Evolutionary conservation across 2,329 filamentous ascomycete species (phyloP).

Genomic region (Claviceps capensis): DNA sequence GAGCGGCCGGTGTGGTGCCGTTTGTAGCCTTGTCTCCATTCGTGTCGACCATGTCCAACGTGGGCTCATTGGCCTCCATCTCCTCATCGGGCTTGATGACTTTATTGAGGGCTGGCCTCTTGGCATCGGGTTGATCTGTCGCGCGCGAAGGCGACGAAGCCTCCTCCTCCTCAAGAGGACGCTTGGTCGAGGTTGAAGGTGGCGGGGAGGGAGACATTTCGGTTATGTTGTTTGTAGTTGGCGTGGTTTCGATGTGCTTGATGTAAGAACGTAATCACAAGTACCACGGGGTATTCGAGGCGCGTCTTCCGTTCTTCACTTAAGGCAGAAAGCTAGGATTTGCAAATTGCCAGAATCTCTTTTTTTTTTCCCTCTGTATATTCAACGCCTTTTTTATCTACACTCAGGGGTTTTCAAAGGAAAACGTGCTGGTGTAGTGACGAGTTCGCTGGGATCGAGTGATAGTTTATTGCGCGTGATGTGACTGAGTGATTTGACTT

Average conservation of each 20-base stretch:
- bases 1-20: slow-evolving; percentile 27
- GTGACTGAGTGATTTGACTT: slow-evolving; percentile 15
- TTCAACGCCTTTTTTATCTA: slow-evolving; percentile 33
- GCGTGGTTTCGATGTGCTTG: slow-evolving; percentile 15
- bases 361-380: slow-evolving; percentile 14
- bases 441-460: slow-evolving; percentile 27
- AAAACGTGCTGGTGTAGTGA: slow-evolving; percentile 84
- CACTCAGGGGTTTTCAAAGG: slow-evolving; percentile 73
- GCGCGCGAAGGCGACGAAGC: slow-evolving; percentile 86
- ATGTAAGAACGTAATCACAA: slow-evolving; percentile 8
- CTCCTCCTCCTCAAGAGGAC: slow-evolving; percentile 95
- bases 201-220: slow-evolving; percentile 59
- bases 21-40: slow-evolving; percentile 37
- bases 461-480: slow-evolving; percentile 26
- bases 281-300: slow-evolving; percentile 1
- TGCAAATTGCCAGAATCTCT: slow-evolving; percentile 16
- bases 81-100: slow-evolving; percentile 56
- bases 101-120: slow-evolving; percentile 92
- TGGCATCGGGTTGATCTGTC: slow-evolving; percentile 90
- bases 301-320: slow-evolving; percentile 1
- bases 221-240: slow-evolving; percentile 17
- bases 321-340: not conserved
- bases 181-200: slow-evolving; percentile 62
- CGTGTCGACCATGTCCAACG: slow-evolving; percentile 28
- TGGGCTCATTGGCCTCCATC: slow-evolving; percentile 25